A percentile compares a stretch with the other conserved stretches of the same genome.
Evolutionary conservation across 352 stramenopile genomes (phyloP).

Genomic region (Phytopythium delawarense): DNA sequence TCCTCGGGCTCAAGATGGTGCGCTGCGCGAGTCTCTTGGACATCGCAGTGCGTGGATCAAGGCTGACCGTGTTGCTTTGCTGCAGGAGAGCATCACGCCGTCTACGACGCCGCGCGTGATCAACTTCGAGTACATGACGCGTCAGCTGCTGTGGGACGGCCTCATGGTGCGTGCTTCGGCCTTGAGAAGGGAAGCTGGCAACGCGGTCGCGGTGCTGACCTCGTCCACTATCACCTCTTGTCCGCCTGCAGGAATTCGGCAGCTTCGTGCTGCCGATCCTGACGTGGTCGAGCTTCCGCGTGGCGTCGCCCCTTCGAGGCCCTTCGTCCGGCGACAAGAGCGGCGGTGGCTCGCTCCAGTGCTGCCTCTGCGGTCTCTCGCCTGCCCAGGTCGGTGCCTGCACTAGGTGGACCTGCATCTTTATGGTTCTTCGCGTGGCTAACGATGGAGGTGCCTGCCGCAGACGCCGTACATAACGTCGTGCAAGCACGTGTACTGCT

Average conservation of each 20-base stretch:
- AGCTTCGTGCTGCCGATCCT: constrained; percentile 72
- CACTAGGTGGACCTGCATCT: too few relatives aligned
- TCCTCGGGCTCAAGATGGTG: constrained; percentile 72
- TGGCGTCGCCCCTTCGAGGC: constrained; percentile 12
- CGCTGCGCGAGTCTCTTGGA: not conserved
- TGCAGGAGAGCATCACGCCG: constrained; percentile 51
- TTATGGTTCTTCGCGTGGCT: too few relatives aligned
- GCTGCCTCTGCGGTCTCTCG: constrained; percentile 55
- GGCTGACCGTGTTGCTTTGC: not conserved
- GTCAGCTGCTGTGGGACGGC: constrained; percentile 76
- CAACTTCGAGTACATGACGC: constrained; percentile 88
- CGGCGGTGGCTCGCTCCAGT: constrained; percentile 29
- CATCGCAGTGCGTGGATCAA: not conserved
- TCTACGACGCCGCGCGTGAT: constrained; percentile 59
- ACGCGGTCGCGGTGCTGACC: not conserved
- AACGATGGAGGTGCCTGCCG: not conserved
- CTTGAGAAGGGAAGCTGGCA: not conserved
- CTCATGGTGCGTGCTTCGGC: constrained; percentile 51
- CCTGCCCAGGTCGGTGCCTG: constrained; percentile 34
- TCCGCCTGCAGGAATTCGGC: constrained; percentile 57
- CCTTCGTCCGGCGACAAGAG: not conserved
- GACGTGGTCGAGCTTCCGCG: constrained; percentile 50
- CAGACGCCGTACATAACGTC: constrained; percentile 87
- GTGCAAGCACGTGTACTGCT: constrained; percentile 85
- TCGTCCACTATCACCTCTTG: not conserved